Percentiles rank a stretch among this genome's conserved stretches.
Conservation (phyloP, 176 grass and related monocot genomes). For the Rhipidocladum racemiflorum region DNA sequence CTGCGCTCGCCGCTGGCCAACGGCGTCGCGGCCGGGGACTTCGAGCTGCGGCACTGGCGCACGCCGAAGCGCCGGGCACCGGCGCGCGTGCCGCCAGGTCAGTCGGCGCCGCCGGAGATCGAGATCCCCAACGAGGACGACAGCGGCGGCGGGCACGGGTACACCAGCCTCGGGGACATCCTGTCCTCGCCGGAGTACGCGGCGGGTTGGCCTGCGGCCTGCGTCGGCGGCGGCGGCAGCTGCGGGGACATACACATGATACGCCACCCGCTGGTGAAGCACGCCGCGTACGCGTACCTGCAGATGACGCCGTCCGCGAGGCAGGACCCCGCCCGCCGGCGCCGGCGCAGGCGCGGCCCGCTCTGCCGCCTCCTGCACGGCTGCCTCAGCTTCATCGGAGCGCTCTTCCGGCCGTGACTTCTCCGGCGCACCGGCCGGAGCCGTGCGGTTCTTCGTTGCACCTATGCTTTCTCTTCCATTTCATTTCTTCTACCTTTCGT, state of each 20-base stretch:
- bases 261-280: slow-evolving; percentile 77
- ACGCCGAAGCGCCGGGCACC: slow-evolving; percentile 12
- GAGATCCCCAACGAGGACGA: slow-evolving; percentile 35
- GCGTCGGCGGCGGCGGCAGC: slow-evolving; percentile 23
- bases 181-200: slow-evolving; percentile 49
- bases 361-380: slow-evolving; percentile 35
- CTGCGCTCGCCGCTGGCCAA: slow-evolving; percentile 32
- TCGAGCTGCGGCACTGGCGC: slow-evolving; percentile 72
- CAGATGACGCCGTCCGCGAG: slow-evolving; percentile 57
- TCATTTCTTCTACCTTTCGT: not conserved
- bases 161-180: slow-evolving; percentile 81
- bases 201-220: not conserved
- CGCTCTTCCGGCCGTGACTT: slow-evolving; percentile 39
- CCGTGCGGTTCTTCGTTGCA: slow-evolving; percentile 10
- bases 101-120: slow-evolving; percentile 33
- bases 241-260: slow-evolving; percentile 69
- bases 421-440: not conserved
- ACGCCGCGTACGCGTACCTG: slow-evolving; percentile 74
- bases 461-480: not conserved
- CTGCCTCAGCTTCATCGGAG: slow-evolving; percentile 47
- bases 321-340: slow-evolving; percentile 27
- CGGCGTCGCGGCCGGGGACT: slow-evolving; percentile 43
- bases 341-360: slow-evolving; percentile 19
- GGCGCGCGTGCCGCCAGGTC: not conserved
- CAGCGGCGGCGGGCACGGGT: slow-evolving; percentile 25